Conservation (phyloP, 345 rosid genomes). For the Schrenkiella parvula region DNA sequence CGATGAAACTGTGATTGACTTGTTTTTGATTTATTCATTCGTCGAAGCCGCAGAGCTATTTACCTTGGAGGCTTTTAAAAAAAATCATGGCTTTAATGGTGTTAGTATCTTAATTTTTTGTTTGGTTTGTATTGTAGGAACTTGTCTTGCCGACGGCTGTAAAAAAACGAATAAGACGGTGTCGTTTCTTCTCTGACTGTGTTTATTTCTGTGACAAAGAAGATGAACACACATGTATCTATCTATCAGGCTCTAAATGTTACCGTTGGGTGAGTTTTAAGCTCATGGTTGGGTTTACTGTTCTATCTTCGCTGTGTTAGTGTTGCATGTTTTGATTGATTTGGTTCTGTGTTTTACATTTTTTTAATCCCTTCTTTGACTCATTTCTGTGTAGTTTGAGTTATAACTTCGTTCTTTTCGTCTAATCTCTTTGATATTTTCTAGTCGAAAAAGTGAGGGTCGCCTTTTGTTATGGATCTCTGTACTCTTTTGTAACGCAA, state of each 20-base stretch:
- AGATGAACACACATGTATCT: slow-evolving; percentile 25
- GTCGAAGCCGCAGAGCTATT: not conserved
- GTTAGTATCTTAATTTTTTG: not conserved
- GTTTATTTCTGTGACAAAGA: slow-evolving; percentile 14
- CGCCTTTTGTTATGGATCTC: too few relatives aligned
- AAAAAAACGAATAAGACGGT: slow-evolving; percentile 1
- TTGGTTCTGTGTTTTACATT: not conserved
- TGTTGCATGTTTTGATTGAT: not conserved
- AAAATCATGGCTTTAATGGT: not conserved
- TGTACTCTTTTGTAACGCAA: too few relatives aligned
- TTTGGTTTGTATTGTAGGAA: slow-evolving; percentile 15
- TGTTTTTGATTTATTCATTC: not conserved
- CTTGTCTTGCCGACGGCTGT: slow-evolving; percentile 17
- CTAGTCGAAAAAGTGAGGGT: not conserved
- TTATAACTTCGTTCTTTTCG: not conserved
- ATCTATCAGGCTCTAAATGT: slow-evolving; percentile 20
- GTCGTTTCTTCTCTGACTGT: slow-evolving; percentile 24
- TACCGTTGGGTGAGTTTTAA: slow-evolving; percentile 26
- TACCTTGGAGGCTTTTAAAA: not conserved
- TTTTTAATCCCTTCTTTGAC: not conserved
- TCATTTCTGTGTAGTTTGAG: not conserved
- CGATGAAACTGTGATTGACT: slow-evolving; percentile 5
- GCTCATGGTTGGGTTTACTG: not conserved
- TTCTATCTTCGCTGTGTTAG: not conserved
- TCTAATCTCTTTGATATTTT: not conserved